These are phyloP conservation scores for Aegilops longissima DNA, from an alignment of 176 grass and related monocot species.

Conservation along the genomic window DNA sequence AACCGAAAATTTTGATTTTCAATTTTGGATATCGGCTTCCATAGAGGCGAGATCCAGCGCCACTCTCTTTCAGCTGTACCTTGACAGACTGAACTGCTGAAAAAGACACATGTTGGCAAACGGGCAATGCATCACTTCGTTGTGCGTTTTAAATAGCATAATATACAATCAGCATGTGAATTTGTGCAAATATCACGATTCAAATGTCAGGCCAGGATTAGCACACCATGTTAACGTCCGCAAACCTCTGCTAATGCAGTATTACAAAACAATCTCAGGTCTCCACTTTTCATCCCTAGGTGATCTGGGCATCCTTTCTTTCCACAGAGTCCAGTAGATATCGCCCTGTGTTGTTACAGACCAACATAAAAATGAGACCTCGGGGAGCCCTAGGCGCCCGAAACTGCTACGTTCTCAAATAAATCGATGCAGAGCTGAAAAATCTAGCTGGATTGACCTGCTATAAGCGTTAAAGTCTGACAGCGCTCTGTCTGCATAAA, in stretches of 20 bases:
- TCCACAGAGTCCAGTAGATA: conserved; percentile 72
- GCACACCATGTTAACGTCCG: background rate
- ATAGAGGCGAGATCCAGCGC: too few species aligned
- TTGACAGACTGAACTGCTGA: background rate
- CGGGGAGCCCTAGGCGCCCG: conserved; percentile 68
- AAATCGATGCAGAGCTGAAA: conserved; percentile 64
- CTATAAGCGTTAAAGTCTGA: conserved; percentile 78
- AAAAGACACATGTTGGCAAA: too few species aligned
- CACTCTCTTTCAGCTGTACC: background rate
- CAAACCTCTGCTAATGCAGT: background rate
- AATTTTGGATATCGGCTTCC: too few species aligned
- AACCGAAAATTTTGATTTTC: too few species aligned
- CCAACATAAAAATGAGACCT: conserved; percentile 80
- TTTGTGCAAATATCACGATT: background rate
- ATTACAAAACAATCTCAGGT: too few species aligned
- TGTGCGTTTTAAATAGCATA: too few species aligned
- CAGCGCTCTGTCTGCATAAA: conserved; percentile 75
- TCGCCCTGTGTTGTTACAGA: conserved; percentile 72
- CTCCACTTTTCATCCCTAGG: conserved; percentile 25
- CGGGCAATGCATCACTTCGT: too few species aligned
- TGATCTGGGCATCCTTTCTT: conserved; percentile 63
- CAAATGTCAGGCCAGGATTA: background rate
- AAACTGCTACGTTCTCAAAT: conserved; percentile 79
- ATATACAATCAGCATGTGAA: background rate
- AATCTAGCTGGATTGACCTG: conserved; percentile 74